Evolutionary conservation across 2,329 filamentous ascomycete genomes (phyloP).

Genomic region (Colletotrichum lupini): DNA sequence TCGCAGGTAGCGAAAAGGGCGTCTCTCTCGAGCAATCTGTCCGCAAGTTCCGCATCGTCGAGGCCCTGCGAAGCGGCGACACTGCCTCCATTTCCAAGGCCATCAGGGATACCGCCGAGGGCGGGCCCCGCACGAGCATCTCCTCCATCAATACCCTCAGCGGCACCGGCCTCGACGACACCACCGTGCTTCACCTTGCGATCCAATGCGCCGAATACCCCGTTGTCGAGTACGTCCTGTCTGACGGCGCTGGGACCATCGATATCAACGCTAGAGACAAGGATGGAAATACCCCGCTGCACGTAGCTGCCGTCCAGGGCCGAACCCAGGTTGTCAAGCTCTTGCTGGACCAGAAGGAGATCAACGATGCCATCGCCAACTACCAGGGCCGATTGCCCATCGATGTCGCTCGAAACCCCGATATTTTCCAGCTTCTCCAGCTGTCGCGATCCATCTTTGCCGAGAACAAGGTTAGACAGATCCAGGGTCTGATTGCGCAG

Average conservation of each 20-base stretch:
- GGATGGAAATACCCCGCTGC: slow-evolving; percentile 93
- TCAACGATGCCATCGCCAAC: slow-evolving; percentile 91
- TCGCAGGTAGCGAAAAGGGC: slow-evolving; percentile 51
- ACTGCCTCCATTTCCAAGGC: slow-evolving; percentile 89
- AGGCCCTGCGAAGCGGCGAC: slow-evolving; percentile 90
- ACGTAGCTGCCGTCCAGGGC: slow-evolving; percentile 86
- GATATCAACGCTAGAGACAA: slow-evolving; percentile 92
- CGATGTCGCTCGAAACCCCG: slow-evolving; percentile 89
- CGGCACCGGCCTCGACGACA: slow-evolving; percentile 74
- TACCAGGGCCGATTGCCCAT: slow-evolving; percentile 85
- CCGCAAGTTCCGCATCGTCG: slow-evolving; percentile 92
- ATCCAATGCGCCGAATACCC: slow-evolving; percentile 94
- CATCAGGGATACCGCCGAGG: slow-evolving; percentile 74
- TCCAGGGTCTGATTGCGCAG: slow-evolving; percentile 80
- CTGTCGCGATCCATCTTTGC: slow-evolving; percentile 90
- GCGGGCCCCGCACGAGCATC: slow-evolving; percentile 65
- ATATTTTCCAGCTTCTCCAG: slow-evolving; percentile 96
- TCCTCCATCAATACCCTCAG: slow-evolving; percentile 61
- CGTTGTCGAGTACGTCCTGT: slow-evolving; percentile 95
- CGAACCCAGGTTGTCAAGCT: slow-evolving; percentile 84
- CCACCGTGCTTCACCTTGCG: slow-evolving; percentile 90
- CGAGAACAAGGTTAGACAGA: slow-evolving; percentile 84
- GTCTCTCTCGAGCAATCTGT: slow-evolving; percentile 90
- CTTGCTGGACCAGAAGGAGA: slow-evolving; percentile 81
- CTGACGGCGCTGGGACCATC: slow-evolving; percentile 72